Conservation (phyloP, 352 stramenopile species). For the Bremia lactucae region DNA sequence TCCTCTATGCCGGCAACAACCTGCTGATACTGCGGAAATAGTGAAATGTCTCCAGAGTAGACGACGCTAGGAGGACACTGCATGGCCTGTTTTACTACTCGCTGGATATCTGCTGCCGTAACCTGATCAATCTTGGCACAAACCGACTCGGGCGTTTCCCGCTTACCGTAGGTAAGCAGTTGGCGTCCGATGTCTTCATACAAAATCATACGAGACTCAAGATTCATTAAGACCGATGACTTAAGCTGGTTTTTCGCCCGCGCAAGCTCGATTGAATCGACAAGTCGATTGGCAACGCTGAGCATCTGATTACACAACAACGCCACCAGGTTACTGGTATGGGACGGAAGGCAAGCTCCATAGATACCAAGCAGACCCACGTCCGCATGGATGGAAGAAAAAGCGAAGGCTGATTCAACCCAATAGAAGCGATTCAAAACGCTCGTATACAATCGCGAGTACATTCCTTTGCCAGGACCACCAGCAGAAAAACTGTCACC, state of each 20-base stretch:
- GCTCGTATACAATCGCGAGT: conserved; percentile 95
- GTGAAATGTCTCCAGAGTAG: conserved; percentile 67
- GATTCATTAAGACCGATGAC: conserved; percentile 97
- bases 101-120: conserved; percentile 77
- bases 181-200: conserved; percentile 99
- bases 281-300: conserved; percentile 64
- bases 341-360: conserved; percentile 68
- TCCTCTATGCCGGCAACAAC: conserved; percentile 65
- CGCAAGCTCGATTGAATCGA: conserved; percentile 83
- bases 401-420: conserved; percentile 96
- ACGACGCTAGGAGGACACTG: conserved; percentile 69
- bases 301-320: conserved; percentile 91
- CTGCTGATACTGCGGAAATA: conserved; percentile 79
- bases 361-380: conserved; percentile 93
- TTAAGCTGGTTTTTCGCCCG: conserved; percentile 99
- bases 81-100: conserved; percentile 69
- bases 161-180: conserved; percentile 92
- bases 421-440: conserved; percentile 97
- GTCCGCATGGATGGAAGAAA: conserved; percentile 93
- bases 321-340: conserved; percentile 87
- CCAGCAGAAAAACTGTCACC: conserved; percentile 97
- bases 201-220: conserved; percentile 95
- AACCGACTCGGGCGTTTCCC: conserved; percentile 83
- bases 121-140: conserved; percentile 85
- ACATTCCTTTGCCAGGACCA: conserved; percentile 99